Evolutionary conservation across 495 filamentous ascomycete species (phyloP), one percentile per base, ranked within the genome.

Genomic region (Sordaria brevicollis): DNA sequence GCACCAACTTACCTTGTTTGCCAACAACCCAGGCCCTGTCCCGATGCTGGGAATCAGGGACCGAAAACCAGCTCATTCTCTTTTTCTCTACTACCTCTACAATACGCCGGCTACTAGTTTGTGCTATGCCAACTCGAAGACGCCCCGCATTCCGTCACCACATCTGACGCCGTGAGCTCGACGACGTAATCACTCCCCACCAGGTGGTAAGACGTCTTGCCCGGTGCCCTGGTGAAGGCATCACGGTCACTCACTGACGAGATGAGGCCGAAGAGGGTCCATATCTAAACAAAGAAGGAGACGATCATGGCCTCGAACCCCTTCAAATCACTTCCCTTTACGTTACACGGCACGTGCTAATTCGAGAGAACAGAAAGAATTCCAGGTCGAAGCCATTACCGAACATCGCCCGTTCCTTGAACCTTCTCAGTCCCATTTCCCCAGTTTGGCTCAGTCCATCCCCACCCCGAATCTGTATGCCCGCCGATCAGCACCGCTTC

Each of bases 401-500:
- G 66, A 35, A 41, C 35, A 4, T 33, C 67, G 19, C 21, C 69
- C 43, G 65, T 62, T 36, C 29, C 21, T 43, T 33, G 31, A 35
- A 25, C 62, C 38, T 33, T 33, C 66, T 43, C 70, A 67, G 54
- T 57, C 31, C 39, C 67, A 68, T 21, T 49, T 37, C 67, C 67
- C 67, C 38, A 35, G 57, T 35, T 69, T 29, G 49, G 37, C 33
- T 68, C 49, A 66, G 49, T 62, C 49, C 13, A 62, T 62, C 49
- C 67, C 67, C 57, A 68, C 43, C 62, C 70, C 62, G 70, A 69
- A 49, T 17, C 35, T 66, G 34, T 37, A 34, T 4, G 11, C 49
- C 54, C 36, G 70, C 65, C 68, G 66, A 65, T 54, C 70, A 19
- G 8, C 67, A 68, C 54, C 67, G 67, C 70, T 43, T 70, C 65